These are phyloP conservation scores for Cercospora sp. DNA, from an alignment of 2,329 filamentous ascomycete genomes.

Conservation along the genomic window DNA sequence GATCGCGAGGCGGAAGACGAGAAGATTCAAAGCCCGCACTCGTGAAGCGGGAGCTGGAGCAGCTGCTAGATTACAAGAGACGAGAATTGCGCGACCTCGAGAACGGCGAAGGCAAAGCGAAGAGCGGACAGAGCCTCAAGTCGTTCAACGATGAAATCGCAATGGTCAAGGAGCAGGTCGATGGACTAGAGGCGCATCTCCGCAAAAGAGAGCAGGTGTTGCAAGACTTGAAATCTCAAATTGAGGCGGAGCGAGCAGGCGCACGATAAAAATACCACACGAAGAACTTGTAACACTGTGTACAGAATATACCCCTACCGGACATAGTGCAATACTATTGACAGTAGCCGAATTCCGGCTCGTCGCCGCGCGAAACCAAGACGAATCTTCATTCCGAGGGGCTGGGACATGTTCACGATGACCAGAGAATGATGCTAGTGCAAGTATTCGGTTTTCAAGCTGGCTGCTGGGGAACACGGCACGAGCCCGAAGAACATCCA, in stretches of 20 bases:
- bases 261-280: slow-evolving; percentile 18
- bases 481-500: slow-evolving; percentile 10
- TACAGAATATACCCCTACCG: slow-evolving; percentile 5
- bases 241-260: slow-evolving; percentile 68
- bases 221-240: slow-evolving; percentile 73
- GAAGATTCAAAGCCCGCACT: slow-evolving; percentile 82
- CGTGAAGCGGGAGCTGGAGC: slow-evolving; percentile 90
- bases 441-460: too few relatives aligned
- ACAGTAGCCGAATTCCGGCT: background rate
- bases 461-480: background rate
- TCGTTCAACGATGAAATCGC: slow-evolving; percentile 81
- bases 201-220: slow-evolving; percentile 72
- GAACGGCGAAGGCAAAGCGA: slow-evolving; percentile 66
- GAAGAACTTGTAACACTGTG: background rate
- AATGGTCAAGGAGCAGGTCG: slow-evolving; percentile 90
- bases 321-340: background rate
- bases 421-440: too few relatives aligned
- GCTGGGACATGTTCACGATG: background rate
- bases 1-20: slow-evolving; percentile 48
- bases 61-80: slow-evolving; percentile 92
- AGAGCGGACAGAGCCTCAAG: slow-evolving; percentile 71
- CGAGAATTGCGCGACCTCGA: slow-evolving; percentile 74
- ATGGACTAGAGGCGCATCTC: slow-evolving; percentile 82
- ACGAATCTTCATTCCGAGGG: background rate
- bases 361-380: background rate